Conservation (phyloP, 164 flowering plant genomes). For the Malania oleifera region DNA sequence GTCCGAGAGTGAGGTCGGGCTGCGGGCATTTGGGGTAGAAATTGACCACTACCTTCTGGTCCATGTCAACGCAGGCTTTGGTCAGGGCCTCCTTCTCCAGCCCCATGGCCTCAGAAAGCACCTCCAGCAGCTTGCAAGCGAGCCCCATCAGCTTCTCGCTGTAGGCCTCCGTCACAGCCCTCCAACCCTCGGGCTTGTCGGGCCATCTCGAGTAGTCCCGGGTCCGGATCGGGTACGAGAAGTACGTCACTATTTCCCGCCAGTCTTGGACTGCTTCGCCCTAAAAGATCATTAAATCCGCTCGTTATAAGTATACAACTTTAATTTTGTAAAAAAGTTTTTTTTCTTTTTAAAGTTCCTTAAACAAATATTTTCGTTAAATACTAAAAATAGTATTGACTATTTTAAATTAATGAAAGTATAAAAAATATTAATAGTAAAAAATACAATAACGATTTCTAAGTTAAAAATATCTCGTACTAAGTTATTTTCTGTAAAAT, state of each 20-base stretch:
- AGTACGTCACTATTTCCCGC: slow-evolving; percentile 78
- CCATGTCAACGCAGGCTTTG: slow-evolving; percentile 85
- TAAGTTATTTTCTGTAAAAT: too few species aligned
- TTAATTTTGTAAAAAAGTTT: too few species aligned
- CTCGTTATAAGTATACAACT: too few species aligned
- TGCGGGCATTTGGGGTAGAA: slow-evolving; percentile 84
- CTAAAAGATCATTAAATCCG: slow-evolving; percentile 25
- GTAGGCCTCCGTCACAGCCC: slow-evolving; percentile 44
- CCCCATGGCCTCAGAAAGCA: slow-evolving; percentile 80
- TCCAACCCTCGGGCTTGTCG: slow-evolving; percentile 80
- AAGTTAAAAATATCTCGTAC: background rate
- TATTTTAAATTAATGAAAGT: background rate
- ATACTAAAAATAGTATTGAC: too few species aligned
- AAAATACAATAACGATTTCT: too few species aligned
- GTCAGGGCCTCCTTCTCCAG: slow-evolving; percentile 68
- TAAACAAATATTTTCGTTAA: too few species aligned
- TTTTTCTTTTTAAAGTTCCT: too few species aligned
- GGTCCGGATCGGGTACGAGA: slow-evolving; percentile 62
- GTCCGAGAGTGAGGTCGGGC: slow-evolving; percentile 81
- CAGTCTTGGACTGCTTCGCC: slow-evolving; percentile 86
- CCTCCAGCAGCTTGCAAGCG: slow-evolving; percentile 71
- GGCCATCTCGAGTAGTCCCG: slow-evolving; percentile 91
- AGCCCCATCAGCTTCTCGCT: slow-evolving; percentile 68
- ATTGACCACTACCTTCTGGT: slow-evolving; percentile 77
- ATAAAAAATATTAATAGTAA: background rate